These are phyloP conservation scores for Hanseniaspora osmophila DNA, from an alignment of 805 yeast species.

Conservation along the genomic window DNA sequence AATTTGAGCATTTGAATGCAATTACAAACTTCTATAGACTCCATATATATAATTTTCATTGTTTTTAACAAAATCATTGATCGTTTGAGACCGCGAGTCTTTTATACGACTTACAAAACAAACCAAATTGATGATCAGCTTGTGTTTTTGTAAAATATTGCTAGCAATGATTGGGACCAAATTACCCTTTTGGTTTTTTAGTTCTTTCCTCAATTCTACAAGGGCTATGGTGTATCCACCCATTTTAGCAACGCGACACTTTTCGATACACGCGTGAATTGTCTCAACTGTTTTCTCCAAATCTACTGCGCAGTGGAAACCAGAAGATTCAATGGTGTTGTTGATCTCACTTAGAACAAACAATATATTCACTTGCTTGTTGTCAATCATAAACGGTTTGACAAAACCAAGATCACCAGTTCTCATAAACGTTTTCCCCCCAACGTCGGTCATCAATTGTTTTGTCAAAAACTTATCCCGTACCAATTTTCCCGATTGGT, in stretches of 20 bases:
- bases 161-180: conserved; percentile 75
- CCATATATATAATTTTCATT: background rate
- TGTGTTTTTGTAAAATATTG: conserved; percentile 65
- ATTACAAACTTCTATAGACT: background rate
- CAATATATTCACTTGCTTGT: conserved; percentile 34
- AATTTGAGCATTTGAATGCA: background rate
- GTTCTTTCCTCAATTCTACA: conserved; percentile 35
- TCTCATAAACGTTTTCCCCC: conserved; percentile 52
- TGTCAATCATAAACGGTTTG: conserved; percentile 46
- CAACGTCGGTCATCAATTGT: conserved; percentile 52
- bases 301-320: conserved; percentile 81
- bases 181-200: conserved; percentile 32
- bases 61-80: background rate
- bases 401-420: conserved; percentile 93
- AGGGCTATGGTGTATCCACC: conserved; percentile 68
- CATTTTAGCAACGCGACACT: conserved; percentile 62
- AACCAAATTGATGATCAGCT: conserved; percentile 68
- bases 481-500: conserved; percentile 21
- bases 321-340: conserved; percentile 82
- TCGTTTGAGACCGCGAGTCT: background rate
- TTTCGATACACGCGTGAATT: conserved; percentile 27
- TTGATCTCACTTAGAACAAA: conserved; percentile 75
- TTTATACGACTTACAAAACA: conserved; percentile 46
- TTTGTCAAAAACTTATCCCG: conserved; percentile 37
- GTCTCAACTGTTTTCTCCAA: conserved; percentile 51